Conservation (phyloP, 1,284 basidiomycete genomes). For the Ceratobasidium sp. region DNA sequence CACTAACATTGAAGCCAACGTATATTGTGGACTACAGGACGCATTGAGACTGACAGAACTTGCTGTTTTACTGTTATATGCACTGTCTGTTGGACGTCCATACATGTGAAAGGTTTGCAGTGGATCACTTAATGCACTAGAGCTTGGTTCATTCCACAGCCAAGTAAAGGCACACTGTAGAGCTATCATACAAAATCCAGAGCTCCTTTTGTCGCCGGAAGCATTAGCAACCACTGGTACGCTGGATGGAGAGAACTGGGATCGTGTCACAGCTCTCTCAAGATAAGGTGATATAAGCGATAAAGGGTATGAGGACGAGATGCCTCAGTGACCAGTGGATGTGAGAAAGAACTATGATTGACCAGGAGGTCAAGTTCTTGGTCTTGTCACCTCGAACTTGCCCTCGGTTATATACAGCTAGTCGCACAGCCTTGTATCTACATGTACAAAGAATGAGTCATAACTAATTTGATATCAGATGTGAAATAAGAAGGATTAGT, state of each 20-base stretch:
- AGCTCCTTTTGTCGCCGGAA: conserved; percentile 22
- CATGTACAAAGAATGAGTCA: too few species aligned
- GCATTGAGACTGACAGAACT: conserved; percentile 60
- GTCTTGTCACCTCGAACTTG: too few species aligned
- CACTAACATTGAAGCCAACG: conserved; percentile 56
- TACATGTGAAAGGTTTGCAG: conserved; percentile 56
- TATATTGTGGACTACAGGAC: conserved; percentile 56
- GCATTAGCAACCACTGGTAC: conserved; percentile 3
- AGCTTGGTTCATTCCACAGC: conserved; percentile 47
- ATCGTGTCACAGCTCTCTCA: too few species aligned
- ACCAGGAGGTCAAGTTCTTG: too few species aligned
- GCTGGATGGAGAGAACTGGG: conserved; percentile 2
- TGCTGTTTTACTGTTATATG: conserved; percentile 56
- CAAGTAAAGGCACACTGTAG: conserved; percentile 35
- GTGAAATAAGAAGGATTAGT: too few species aligned
- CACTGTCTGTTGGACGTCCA: conserved; percentile 55
- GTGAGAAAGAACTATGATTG: too few species aligned
- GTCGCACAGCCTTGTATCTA: too few species aligned
- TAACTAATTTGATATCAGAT: too few species aligned
- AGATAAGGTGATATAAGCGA: too few species aligned
- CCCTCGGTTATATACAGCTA: too few species aligned
- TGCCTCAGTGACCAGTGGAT: too few species aligned
- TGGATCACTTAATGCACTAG: conserved; percentile 47
- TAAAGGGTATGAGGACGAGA: too few species aligned
- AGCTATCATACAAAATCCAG: conserved; percentile 37